Percentiles rank a stretch among this genome's conserved stretches.
Conservation (phyloP, 257 asterid genomes). For the Solanum piurae region DNA sequence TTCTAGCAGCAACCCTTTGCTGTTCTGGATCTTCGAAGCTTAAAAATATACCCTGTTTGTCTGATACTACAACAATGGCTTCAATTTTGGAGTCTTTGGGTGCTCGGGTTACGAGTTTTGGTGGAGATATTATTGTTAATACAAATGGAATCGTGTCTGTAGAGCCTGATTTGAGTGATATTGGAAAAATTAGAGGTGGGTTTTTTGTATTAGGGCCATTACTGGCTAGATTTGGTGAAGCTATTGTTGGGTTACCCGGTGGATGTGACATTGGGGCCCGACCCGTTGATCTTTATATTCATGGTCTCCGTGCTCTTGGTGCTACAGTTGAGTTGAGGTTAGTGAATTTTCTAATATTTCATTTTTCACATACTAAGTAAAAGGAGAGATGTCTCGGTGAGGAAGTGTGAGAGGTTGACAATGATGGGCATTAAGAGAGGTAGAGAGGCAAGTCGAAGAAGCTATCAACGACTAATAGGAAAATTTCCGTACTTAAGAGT, state of each 20-base stretch:
- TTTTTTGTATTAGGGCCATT: slow-evolving; percentile 32
- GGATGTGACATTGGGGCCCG: slow-evolving; percentile 41
- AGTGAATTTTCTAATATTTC: not conserved
- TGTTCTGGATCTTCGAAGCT: slow-evolving; percentile 16
- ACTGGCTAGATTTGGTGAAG: slow-evolving; percentile 34
- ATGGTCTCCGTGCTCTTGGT: slow-evolving; percentile 34
- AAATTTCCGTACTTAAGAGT: not conserved
- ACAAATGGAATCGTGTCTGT: slow-evolving; percentile 9
- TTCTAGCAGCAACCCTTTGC: slow-evolving; percentile 33
- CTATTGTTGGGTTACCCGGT: slow-evolving; percentile 27
- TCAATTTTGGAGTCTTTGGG: slow-evolving; percentile 25
- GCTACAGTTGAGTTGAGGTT: slow-evolving; percentile 34
- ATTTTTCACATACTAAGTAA: not conserved
- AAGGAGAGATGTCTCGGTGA: not conserved
- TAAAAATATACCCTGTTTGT: slow-evolving; percentile 16
- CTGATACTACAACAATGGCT: slow-evolving; percentile 22
- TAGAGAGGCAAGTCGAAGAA: not conserved
- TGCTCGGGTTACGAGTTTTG: slow-evolving; percentile 13
- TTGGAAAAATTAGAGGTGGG: slow-evolving; percentile 22
- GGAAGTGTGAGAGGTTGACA: not conserved
- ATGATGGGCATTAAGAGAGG: not conserved
- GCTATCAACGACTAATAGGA: not conserved
- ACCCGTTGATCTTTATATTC: slow-evolving; percentile 22
- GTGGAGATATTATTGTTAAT: slow-evolving; percentile 3
- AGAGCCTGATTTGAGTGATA: slow-evolving; percentile 20